Evolutionary conservation across 768 basidiomycete species (phyloP).

Genomic region (Hydnomerulius pinastri): DNA sequence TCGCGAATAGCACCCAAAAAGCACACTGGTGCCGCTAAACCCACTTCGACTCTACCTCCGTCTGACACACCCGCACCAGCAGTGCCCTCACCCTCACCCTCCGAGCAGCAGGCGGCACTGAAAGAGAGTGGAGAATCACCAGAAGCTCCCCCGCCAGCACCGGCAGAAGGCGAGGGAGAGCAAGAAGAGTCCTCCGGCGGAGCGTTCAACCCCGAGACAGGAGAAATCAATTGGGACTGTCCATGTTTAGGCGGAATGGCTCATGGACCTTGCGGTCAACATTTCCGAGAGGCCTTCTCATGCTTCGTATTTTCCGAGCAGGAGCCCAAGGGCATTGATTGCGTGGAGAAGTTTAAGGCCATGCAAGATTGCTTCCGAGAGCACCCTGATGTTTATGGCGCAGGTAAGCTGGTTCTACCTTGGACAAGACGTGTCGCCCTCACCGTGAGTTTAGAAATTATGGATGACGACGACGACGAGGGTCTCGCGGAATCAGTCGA

Average conservation of each 20-base stretch:
- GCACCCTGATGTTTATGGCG: conserved; percentile 94
- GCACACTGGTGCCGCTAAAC: conserved; percentile 3
- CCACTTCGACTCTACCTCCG: conserved; percentile 5
- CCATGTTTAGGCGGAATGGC: conserved; percentile 99
- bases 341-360: conserved; percentile 94
- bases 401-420: conserved; percentile 57
- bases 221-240: conserved; percentile 99
- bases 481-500: conserved; percentile 11
- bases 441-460: conserved; percentile 51
- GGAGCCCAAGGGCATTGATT: conserved; percentile 97
- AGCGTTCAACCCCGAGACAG: conserved; percentile 94
- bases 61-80: conserved; percentile 22
- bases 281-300: conserved; percentile 95
- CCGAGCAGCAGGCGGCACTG: conserved; percentile 3
- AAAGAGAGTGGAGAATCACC: conserved; percentile 11
- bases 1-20: conserved; percentile 21
- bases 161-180: conserved; percentile 23
- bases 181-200: conserved; percentile 38
- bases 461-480: conserved; percentile 65
- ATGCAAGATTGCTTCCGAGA: conserved; percentile 99
- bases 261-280: conserved; percentile 89
- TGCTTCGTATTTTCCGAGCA: conserved; percentile 94
- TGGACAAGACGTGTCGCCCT: conserved; percentile 5
- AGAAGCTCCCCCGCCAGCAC: conserved; percentile 2
- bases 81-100: conserved; percentile 22